A percentile compares a stretch with the other conserved stretches of the same genome.
Conservation (phyloP, 305 asterid genomes). For the Striga hermonthica region DNA sequence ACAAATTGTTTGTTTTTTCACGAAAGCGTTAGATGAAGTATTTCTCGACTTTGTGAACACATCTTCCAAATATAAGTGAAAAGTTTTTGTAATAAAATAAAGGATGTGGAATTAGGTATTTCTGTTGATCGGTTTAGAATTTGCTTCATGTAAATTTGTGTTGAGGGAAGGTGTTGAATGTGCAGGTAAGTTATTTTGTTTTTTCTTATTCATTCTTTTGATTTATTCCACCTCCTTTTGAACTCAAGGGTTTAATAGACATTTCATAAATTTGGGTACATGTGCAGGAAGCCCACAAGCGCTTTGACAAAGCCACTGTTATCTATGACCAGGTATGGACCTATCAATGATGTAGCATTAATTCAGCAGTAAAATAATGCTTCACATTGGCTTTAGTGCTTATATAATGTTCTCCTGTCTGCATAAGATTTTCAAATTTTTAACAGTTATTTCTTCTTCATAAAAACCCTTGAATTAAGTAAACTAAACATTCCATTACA, state of each 20-base stretch:
- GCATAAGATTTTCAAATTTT: slow-evolving; percentile 11
- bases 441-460: slow-evolving; percentile 12
- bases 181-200: background rate
- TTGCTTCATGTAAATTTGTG: slow-evolving; percentile 21
- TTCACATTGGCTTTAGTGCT: slow-evolving; percentile 19
- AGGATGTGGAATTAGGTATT: slow-evolving; percentile 3
- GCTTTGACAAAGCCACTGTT: slow-evolving; percentile 88
- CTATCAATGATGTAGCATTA: slow-evolving; percentile 13
- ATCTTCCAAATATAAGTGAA: background rate
- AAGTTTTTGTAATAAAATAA: background rate
- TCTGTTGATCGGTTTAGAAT: background rate
- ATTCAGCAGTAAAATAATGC: background rate
- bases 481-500: background rate
- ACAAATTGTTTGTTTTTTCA: slow-evolving; percentile 6
- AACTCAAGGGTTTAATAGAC: slow-evolving; percentile 26
- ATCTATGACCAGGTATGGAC: slow-evolving; percentile 77
- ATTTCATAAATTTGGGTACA: slow-evolving; percentile 30
- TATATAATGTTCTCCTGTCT: slow-evolving; percentile 2
- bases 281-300: slow-evolving; percentile 92
- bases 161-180: background rate
- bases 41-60: background rate
- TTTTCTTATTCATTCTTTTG: slow-evolving; percentile 6
- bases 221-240: slow-evolving; percentile 4
- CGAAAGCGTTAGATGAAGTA: background rate
- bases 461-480: slow-evolving; percentile 7